phyloP scores from a whole-genome alignment of 2,329 filamentous ascomycete genomes.

The Fusarium sp. region DNA sequence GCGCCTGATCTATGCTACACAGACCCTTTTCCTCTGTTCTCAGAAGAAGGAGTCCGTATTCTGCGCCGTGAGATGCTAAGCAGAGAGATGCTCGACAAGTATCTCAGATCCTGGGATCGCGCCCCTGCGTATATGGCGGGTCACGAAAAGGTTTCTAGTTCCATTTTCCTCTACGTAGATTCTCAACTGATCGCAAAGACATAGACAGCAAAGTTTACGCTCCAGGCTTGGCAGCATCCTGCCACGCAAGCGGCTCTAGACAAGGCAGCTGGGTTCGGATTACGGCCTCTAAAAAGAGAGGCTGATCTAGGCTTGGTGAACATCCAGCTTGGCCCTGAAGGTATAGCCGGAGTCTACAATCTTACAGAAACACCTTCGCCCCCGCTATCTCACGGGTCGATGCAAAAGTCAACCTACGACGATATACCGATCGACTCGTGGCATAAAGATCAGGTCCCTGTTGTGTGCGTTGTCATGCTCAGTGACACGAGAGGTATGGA shows the following conservation, averaged over 20 bases:
- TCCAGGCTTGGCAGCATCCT: not conserved
- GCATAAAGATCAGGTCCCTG: slow-evolving; percentile 26
- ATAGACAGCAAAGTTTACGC: not conserved
- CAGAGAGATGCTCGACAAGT: not conserved
- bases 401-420: not conserved
- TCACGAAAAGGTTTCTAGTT: not conserved
- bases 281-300: not conserved
- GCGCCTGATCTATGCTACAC: not conserved
- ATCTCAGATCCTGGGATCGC: not conserved
- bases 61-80: not conserved
- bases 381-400: not conserved
- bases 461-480: slow-evolving; percentile 30
- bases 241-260: not conserved
- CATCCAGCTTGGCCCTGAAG: not conserved
- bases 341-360: not conserved
- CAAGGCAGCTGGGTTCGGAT: not conserved
- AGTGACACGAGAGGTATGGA: slow-evolving; percentile 26
- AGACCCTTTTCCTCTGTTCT: not conserved
- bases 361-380: not conserved
- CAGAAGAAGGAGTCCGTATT: not conserved
- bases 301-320: not conserved
- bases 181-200: not conserved
- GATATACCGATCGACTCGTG: slow-evolving; percentile 14
- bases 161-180: fast-evolving
- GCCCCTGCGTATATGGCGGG: not conserved